These are phyloP conservation scores for Albophoma yamanashiensis DNA, from an alignment of 2,329 filamentous ascomycete genomes.

Conservation along the genomic window DNA sequence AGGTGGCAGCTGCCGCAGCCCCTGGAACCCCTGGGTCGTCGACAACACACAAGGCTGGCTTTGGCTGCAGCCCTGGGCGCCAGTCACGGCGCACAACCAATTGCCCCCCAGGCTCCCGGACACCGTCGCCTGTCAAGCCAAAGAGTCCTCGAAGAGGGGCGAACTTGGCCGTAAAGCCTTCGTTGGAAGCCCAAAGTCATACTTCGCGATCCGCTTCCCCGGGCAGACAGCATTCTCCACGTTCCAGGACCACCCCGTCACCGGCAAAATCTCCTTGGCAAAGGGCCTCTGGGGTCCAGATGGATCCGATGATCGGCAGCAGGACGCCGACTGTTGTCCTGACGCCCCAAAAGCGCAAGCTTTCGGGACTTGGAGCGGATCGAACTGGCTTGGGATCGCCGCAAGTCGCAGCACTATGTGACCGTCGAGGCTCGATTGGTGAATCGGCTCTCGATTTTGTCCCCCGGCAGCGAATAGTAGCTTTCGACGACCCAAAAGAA, in stretches of 20 bases:
- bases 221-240: constrained; percentile 3
- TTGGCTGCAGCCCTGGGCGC: constrained; percentile 33
- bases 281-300: constrained; percentile 37
- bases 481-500: constrained; percentile 54
- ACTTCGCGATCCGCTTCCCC: constrained; percentile 1
- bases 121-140: constrained; percentile 8
- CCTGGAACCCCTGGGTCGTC: constrained; percentile 45
- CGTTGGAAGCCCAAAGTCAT: constrained; percentile 1
- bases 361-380: constrained; percentile 61
- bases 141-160: constrained; percentile 2
- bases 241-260: constrained; percentile 8
- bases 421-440: constrained; percentile 60
- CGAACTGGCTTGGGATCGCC: constrained; percentile 65
- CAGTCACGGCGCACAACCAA: constrained; percentile 17
- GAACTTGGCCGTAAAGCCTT: background rate
- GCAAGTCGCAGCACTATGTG: constrained; percentile 58
- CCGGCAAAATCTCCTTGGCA: constrained; percentile 12
- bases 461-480: constrained; percentile 39
- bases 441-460: constrained; percentile 55
- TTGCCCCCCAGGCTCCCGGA: constrained; percentile 2
- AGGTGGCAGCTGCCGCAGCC: constrained; percentile 18
- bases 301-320: constrained; percentile 40
- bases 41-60: constrained; percentile 37
- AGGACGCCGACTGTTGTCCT: constrained; percentile 54
- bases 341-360: constrained; percentile 36